Conservation (phyloP, 768 basidiomycete genomes). For the Mycena floridula region DNA sequence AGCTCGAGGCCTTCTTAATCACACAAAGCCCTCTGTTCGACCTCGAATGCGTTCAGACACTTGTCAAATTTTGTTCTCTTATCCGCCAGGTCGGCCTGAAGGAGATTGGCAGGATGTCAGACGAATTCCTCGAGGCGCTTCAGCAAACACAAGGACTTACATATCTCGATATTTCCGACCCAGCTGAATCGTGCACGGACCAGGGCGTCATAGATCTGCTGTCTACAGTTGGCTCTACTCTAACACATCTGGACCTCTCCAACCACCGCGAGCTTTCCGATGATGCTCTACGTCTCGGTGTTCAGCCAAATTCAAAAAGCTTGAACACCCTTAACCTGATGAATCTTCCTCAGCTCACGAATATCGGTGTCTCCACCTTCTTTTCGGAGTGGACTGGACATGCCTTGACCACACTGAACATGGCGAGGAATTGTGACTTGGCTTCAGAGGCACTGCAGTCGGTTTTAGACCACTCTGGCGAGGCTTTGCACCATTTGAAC, state of each 20-base stretch:
- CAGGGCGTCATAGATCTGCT: conserved; percentile 53
- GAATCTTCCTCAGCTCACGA: conserved; percentile 56
- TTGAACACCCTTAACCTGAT: conserved; percentile 52
- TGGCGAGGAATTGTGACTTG: conserved; percentile 58
- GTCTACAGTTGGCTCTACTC: conserved; percentile 39
- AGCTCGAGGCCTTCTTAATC: conserved; percentile 70
- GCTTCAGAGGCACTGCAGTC: conserved; percentile 48
- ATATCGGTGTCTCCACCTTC: conserved; percentile 62
- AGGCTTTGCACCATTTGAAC: conserved; percentile 48
- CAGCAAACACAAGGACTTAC: conserved; percentile 40
- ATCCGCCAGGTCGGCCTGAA: conserved; percentile 67
- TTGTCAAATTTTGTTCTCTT: conserved; percentile 45
- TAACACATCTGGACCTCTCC: conserved; percentile 67
- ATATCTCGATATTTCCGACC: conserved; percentile 66
- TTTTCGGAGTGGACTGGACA: conserved; percentile 57
- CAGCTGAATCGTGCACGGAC: conserved; percentile 48
- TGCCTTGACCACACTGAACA: conserved; percentile 45
- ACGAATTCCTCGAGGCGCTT: conserved; percentile 56
- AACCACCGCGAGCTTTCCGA: conserved; percentile 61
- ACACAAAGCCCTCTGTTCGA: conserved; percentile 86
- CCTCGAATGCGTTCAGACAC: conserved; percentile 50
- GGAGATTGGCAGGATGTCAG: conserved; percentile 68
- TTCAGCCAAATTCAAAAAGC: conserved; percentile 39
- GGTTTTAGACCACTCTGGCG: conserved; percentile 64
- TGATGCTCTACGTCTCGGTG: conserved; percentile 49